Conservation (phyloP, 441 rosid species). For the Syzygium malaccense region DNA sequence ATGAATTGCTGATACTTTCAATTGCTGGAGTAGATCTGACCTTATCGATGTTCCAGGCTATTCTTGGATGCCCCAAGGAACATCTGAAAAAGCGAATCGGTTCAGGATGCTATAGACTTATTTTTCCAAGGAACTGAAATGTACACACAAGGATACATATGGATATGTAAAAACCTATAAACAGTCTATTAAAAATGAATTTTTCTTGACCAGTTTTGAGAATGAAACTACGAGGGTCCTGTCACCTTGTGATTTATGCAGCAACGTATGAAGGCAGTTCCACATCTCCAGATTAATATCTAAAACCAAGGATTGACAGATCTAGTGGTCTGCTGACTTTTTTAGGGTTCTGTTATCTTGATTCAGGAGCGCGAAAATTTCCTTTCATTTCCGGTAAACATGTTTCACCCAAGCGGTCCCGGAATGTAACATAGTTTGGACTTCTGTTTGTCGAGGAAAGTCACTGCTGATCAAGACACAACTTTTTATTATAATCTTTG, state of each 20-base stretch:
- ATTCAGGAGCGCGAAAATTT: not conserved
- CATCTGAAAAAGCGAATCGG: no score
- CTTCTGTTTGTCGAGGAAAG: not conserved
- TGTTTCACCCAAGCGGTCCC: not conserved
- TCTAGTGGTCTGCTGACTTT: rapidly evolving
- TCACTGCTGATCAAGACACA: not conserved
- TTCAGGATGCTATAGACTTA: no score
- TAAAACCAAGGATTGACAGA: not conserved
- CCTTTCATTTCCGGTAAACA: not conserved
- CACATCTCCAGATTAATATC: not conserved
- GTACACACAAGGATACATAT: not conserved
- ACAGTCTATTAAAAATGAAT: not conserved
- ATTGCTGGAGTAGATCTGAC: no score
- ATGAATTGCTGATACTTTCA: no score
- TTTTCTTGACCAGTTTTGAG: not conserved
- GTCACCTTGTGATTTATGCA: not conserved
- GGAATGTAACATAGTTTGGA: not conserved
- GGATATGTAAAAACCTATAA: rapidly evolving
- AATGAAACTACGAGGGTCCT: not conserved
- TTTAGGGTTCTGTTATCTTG: not conserved
- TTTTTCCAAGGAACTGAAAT: no score
- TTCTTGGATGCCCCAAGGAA: no score
- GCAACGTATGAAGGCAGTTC: not conserved
- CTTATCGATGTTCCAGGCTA: no score
- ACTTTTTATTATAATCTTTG: no score